Evolutionary conservation across 2,329 filamentous ascomycete species (phyloP), one percentile per base, ranked within the genome.

Genomic region (Alternaria rosae): DNA sequence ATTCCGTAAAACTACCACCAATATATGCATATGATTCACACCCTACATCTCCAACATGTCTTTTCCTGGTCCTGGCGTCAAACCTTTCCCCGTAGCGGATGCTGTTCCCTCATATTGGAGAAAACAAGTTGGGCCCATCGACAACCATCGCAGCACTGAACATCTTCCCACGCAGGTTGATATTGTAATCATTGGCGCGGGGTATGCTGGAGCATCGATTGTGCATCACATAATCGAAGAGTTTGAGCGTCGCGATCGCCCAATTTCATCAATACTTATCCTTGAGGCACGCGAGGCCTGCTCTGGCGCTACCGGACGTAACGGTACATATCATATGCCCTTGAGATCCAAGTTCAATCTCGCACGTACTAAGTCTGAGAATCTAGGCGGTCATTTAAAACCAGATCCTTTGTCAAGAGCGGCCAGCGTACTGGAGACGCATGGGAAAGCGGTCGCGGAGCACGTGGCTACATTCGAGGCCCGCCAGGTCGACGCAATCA

Each of bases 301-400:
- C 64, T 82, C 81, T 10, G 85, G 85, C 15, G 85, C 85, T 4
- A 87, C 85, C 9, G 85, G 83, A 2, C 80, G 85, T 51, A 86
- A 86, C 62, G 85, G 84, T 20, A 85, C 84, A 0, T 66, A 20
- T 5, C 25, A 15, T 17, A 48, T 41, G 20, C 12, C 13, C 15
- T 44, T 17, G 43, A 44, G 9, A 47, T 23, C 1, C 8, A 17
- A 10, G 1, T 10, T 17, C 15, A 15, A 9, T 45, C 4, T 5
- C 12, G 21, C 11, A 10, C 30, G 26, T 53, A 15, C 53, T 60
- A n/a, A 62, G 0, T 6, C n/a, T 25, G 17, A 12, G 11, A 5
- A 6, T n/a, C 1, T 20, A 63, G 59, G 64, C 17, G 64, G 64
- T 10, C 64, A 66, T 41, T 41, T 66, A 6, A 66, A 65, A 38